Base-by-base conservation (phyloP, 2,329 filamentous ascomycete genomes). In the Catunica adiposa region DNA sequence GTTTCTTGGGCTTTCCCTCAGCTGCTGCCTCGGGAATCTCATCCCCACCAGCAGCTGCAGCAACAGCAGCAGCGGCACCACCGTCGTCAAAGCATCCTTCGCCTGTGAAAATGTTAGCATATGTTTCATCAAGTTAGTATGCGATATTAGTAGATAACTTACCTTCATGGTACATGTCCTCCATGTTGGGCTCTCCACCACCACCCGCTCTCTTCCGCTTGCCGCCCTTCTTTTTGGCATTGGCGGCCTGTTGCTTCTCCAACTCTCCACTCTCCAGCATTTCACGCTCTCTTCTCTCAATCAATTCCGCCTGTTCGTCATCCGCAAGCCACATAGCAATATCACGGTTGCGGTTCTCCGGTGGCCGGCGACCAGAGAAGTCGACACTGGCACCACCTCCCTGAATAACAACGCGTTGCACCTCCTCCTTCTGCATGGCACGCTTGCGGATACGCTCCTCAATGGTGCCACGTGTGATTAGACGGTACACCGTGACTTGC, bases 151-250 rank as follows among this genome's bases (percentile, higher is more conserved):
- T 11, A 53, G 25, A n/a, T n/a, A 55, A 71, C 86, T 82, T 68
- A 95, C 92, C 92, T 77, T 98, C 92, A 67, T 98, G 92, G 71
- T 98, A 98, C 86, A 98, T 89, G 66, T 96, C 90, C 67, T 97
- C 92, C 69, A 97, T 71, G 64, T 84, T 90, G 63, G 79, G 78
- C 38, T 64, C 66, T 7, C 38, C 55, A 3, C 62, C 63, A 25
- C 38, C 55, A 37, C 56, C 57, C 44, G 70, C 72, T 59, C 73
- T 71, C 68, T 80, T 80, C 58, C 75, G 70, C 66, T 79, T 80
- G 60, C 69, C 73, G 20, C 70, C 69, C 38, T 76, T 77, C 57
- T 78, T 80, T 69, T 78, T 81, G 6, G 48, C 25, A 51, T 29
- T 34, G n/a, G 48, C 48, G 15, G 26, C 48, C 71, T 80, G 81